Conservation (phyloP, 1,284 basidiomycete genomes). For the Ceratobasidium sp. region DNA sequence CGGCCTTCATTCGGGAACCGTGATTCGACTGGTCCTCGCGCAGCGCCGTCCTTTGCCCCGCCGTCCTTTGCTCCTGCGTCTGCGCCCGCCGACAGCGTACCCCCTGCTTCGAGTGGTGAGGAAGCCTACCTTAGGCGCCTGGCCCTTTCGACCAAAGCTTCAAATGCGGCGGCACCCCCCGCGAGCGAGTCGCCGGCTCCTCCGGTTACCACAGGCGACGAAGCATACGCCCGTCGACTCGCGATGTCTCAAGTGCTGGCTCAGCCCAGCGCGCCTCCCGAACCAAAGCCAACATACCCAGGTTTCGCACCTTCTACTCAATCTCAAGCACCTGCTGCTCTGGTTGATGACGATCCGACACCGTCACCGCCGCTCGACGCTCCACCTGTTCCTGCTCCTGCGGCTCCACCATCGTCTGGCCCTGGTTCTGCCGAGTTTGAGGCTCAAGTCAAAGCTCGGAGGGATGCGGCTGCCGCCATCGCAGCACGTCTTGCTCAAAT, state of each 20-base stretch:
- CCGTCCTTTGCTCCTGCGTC: constrained; percentile 45
- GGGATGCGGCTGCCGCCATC: constrained; percentile 79
- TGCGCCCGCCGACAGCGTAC: constrained; percentile 48
- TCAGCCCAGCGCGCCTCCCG: constrained; percentile 18
- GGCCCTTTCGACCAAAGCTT: constrained; percentile 58
- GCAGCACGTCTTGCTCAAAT: constrained; percentile 68
- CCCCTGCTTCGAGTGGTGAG: constrained; percentile 59
- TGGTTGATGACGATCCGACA: constrained; percentile 16
- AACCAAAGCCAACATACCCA: constrained; percentile 32
- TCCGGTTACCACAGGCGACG: constrained; percentile 42
- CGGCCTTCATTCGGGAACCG: constrained; percentile 19
- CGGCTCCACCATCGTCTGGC: constrained; percentile 42
- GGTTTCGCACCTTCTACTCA: constrained; percentile 56
- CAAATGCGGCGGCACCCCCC: constrained; percentile 57
- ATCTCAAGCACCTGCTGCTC: not conserved
- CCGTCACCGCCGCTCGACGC: constrained; percentile 55
- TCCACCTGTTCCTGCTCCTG: constrained; percentile 49
- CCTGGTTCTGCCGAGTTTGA: constrained; percentile 55
- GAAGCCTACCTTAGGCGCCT: constrained; percentile 71
- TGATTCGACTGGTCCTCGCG: constrained; percentile 38
- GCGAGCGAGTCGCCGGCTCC: constrained; percentile 22
- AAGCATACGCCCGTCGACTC: constrained; percentile 43
- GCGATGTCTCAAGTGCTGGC: constrained; percentile 43
- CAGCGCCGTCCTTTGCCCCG: constrained; percentile 46
- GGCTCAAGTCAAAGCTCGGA: constrained; percentile 62